Percentiles rank a stretch among this genome's conserved stretches.
Evolutionary conservation across 2,329 filamentous ascomycete genomes (phyloP).

Genomic region (Ceratocystis ficicola): DNA sequence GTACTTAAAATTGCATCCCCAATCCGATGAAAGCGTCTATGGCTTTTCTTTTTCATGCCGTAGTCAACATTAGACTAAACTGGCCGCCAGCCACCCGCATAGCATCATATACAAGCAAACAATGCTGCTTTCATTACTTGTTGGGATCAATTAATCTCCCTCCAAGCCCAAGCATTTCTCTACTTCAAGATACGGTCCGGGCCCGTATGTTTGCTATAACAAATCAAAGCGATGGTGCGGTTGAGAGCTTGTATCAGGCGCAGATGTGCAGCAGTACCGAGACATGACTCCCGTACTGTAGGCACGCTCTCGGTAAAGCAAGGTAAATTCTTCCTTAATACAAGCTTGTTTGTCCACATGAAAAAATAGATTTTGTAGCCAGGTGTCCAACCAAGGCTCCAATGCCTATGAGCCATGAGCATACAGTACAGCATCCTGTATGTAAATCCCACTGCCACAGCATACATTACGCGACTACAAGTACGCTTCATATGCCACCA

Average conservation of each 20-base stretch:
- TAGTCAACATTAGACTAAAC: background rate
- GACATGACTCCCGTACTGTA: background rate
- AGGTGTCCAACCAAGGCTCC: background rate
- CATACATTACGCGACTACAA: no score
- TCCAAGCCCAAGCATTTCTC: background rate
- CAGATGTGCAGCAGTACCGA: background rate
- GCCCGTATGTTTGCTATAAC: constrained; percentile 1
- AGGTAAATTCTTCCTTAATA: background rate
- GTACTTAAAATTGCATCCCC: background rate
- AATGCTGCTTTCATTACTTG: background rate
- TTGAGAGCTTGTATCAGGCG: background rate
- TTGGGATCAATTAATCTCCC: background rate
- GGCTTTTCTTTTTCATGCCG: background rate
- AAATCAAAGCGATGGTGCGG: background rate
- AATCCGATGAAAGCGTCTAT: background rate
- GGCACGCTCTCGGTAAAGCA: background rate
- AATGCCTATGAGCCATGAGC: background rate
- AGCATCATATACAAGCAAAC: background rate
- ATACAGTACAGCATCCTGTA: no score
- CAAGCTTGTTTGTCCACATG: background rate
- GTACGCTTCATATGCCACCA: no score
- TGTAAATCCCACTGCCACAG: no score
- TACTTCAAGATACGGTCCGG: background rate
- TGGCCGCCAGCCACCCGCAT: background rate
- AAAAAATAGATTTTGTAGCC: background rate